Evolutionary conservation across 1,139 yeast genomes (phyloP).

Genomic region (Hanseniaspora sp.): DNA sequence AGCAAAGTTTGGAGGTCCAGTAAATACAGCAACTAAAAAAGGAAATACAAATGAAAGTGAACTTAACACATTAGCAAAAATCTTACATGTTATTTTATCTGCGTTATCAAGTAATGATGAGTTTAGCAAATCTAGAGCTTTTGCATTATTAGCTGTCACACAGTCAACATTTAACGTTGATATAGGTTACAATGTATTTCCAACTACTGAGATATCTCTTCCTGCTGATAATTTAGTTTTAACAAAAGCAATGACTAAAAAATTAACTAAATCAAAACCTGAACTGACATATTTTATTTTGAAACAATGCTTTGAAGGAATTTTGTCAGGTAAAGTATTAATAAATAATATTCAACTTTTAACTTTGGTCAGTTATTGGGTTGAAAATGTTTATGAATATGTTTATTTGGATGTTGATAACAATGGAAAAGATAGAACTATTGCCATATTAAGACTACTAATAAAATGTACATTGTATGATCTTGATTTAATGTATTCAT

Average conservation of each 20-base stretch:
- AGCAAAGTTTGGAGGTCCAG: constrained; percentile 22
- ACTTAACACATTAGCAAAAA: constrained; percentile 39
- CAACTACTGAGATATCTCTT: constrained; percentile 55
- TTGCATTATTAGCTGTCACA: constrained; percentile 52
- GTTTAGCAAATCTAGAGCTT: constrained; percentile 54
- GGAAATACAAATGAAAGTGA: constrained; percentile 4
- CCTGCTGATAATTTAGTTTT: constrained; percentile 62
- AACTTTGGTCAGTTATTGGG: constrained; percentile 63
- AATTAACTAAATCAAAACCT: constrained; percentile 48
- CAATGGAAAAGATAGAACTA: constrained; percentile 50
- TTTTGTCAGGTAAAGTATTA: constrained; percentile 23
- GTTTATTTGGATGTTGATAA: constrained; percentile 45
- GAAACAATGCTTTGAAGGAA: constrained; percentile 25
- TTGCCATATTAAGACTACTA: constrained; percentile 52
- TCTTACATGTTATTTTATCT: constrained; percentile 55
- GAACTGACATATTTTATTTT: constrained; percentile 40
- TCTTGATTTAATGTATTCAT: constrained; percentile 35
- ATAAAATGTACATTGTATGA: constrained; percentile 45
- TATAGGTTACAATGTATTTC: constrained; percentile 47
- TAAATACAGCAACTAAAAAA: background rate
- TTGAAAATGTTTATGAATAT: constrained; percentile 51
- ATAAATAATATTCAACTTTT: constrained; percentile 29
- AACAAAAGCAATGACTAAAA: constrained; percentile 49
- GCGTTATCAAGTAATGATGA: constrained; percentile 53
- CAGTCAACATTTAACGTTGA: constrained; percentile 51